Conservation (phyloP, 1,284 basidiomycete species). For the Ustilago cynodontis region DNA sequence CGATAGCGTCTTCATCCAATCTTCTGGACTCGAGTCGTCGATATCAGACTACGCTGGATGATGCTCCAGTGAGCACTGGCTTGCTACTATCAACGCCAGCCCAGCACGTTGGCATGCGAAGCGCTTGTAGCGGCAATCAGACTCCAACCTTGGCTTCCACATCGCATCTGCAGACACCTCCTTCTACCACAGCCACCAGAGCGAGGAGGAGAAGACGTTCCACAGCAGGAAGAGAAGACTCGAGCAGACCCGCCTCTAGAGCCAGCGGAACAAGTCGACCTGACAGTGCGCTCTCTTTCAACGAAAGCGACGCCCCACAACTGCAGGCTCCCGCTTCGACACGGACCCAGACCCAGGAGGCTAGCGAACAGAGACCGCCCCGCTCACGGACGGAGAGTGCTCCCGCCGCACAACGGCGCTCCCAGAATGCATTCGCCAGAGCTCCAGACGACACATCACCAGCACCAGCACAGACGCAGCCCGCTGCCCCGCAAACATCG, state of each 20-base stretch:
- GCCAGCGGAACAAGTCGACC: conserved; percentile 37
- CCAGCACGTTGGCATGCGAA: conserved; percentile 30
- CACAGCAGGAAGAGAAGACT: conserved; percentile 17
- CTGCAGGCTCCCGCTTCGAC: not conserved
- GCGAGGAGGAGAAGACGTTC: conserved; percentile 28
- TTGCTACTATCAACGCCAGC: conserved; percentile 15
- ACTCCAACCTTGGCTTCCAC: conserved; percentile 34
- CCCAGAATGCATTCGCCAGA: conserved; percentile 26
- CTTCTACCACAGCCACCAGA: conserved; percentile 14
- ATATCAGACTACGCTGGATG: conserved; percentile 35
- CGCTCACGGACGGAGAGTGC: conserved; percentile 43
- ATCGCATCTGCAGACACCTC: conserved; percentile 14
- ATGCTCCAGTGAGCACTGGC: conserved; percentile 23
- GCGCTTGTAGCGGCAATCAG: conserved; percentile 43
- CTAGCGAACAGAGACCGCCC: not conserved
- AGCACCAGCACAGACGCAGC: not conserved
- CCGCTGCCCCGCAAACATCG: conserved; percentile 24
- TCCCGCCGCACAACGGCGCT: conserved; percentile 26
- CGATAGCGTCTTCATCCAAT: conserved; percentile 17
- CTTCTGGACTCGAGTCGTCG: conserved; percentile 38
- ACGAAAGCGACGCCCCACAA: conserved; percentile 10
- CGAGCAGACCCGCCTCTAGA: conserved; percentile 40
- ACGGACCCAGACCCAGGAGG: not conserved
- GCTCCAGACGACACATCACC: not conserved
- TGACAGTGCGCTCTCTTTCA: conserved; percentile 22